These are phyloP conservation scores for Aspergillus neoniger DNA, from an alignment of 2,329 filamentous ascomycete species.

Conservation along the genomic window DNA sequence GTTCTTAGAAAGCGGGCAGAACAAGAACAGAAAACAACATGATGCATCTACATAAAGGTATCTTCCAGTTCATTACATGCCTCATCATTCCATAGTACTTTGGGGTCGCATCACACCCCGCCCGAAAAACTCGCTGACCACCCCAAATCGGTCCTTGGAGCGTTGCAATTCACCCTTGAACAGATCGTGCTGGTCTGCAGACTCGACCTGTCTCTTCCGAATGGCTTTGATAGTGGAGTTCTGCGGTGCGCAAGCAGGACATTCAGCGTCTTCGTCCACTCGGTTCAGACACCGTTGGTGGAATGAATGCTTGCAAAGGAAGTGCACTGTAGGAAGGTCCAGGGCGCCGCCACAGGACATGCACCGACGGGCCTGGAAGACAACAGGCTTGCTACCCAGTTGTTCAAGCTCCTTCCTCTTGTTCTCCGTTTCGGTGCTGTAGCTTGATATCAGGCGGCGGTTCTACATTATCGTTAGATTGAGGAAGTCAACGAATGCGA, in stretches of 20 bases:
- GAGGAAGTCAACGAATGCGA: slow-evolving; percentile 1
- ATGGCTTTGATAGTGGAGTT: slow-evolving; percentile 90
- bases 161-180: slow-evolving; percentile 78
- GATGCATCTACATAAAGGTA: slow-evolving; percentile 12
- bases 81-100: slow-evolving; percentile 35
- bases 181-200: slow-evolving; percentile 81
- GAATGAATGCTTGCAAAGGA: slow-evolving; percentile 95
- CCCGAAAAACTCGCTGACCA: slow-evolving; percentile 92
- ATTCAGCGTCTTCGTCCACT: slow-evolving; percentile 69
- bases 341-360: slow-evolving; percentile 75
- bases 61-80: slow-evolving; percentile 8
- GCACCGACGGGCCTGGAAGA: slow-evolving; percentile 90
- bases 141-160: slow-evolving; percentile 82
- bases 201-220: slow-evolving; percentile 80
- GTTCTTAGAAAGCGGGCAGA: not conserved
- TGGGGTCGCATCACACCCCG: slow-evolving; percentile 76
- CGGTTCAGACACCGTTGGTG: slow-evolving; percentile 84
- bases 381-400: slow-evolving; percentile 74
- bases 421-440: slow-evolving; percentile 77
- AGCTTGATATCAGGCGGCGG: slow-evolving; percentile 76
- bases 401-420: slow-evolving; percentile 78
- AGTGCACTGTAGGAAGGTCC: slow-evolving; percentile 89
- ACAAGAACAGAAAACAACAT: not conserved
- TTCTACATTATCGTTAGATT: slow-evolving; percentile 55
- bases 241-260: slow-evolving; percentile 78